A percentile compares a stretch with the other conserved stretches of the same genome.
These are phyloP conservation scores for Clausena lansium DNA, from an alignment of 345 rosid species.

Conservation along the genomic window DNA sequence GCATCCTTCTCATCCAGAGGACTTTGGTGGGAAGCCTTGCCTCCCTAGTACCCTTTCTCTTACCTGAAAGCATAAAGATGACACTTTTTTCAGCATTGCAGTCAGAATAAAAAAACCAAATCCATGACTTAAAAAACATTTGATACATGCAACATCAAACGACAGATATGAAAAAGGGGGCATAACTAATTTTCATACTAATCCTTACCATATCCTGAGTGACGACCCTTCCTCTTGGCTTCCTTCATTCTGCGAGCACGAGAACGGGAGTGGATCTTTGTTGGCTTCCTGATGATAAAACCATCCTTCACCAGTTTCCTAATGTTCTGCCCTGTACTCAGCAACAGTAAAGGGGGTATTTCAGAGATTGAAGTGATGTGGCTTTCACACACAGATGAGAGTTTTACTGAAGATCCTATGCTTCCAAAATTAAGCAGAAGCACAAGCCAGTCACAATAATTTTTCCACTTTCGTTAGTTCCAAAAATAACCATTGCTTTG, in stretches of 20 bases:
- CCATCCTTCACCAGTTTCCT: conserved; percentile 84
- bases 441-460: too few relatives aligned
- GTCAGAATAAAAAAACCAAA: background rate
- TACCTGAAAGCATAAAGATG: conserved; percentile 37
- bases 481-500: background rate
- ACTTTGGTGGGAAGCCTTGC: conserved; percentile 75
- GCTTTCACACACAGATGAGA: too few relatives aligned
- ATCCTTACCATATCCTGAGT: conserved; percentile 68
- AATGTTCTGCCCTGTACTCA: conserved; percentile 61
- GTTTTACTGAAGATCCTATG: too few relatives aligned
- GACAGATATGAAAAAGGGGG: background rate
- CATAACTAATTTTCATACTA: background rate
- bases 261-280: conserved; percentile 79
- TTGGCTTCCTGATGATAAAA: conserved; percentile 70
- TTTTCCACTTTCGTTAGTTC: background rate
- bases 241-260: conserved; percentile 72
- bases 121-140: background rate
- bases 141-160: background rate
- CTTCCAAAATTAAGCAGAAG: background rate
- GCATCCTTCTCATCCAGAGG: conserved; percentile 78
- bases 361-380: too few relatives aligned
- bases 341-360: background rate
- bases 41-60: conserved; percentile 79
- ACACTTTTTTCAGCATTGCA: background rate
- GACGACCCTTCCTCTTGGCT: conserved; percentile 78